A percentile compares a stretch with the other conserved stretches of the same genome.
Evolutionary conservation across 768 basidiomycete genomes (phyloP).

Genomic region (Auricularia auricula-judae): DNA sequence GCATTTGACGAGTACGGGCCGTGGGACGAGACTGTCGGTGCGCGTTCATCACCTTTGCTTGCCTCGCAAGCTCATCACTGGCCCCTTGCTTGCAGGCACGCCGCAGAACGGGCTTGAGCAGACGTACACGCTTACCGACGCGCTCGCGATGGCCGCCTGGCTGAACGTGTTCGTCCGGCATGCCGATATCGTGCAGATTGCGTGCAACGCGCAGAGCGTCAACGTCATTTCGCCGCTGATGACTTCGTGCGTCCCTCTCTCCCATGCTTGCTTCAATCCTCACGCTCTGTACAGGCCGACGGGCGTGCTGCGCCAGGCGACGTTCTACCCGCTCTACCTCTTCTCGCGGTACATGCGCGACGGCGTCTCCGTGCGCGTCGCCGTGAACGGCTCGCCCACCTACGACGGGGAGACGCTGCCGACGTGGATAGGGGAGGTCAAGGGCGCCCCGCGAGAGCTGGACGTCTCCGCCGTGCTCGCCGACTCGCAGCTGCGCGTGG

Average conservation of each 20-base stretch:
- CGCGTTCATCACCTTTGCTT: background rate
- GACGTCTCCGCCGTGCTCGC: conserved; percentile 39
- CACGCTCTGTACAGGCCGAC: too few species aligned
- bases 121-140: background rate
- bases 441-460: conserved; percentile 29
- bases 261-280: too few species aligned
- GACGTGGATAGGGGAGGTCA: conserved; percentile 35
- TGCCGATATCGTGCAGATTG: conserved; percentile 47
- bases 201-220: conserved; percentile 48
- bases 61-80: background rate
- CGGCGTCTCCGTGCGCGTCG: conserved; percentile 27
- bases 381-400: conserved; percentile 22
- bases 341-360: conserved; percentile 48
- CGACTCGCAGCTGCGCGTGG: conserved; percentile 30
- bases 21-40: background rate
- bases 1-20: background rate
- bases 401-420: conserved; percentile 42
- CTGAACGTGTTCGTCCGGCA: conserved; percentile 51
- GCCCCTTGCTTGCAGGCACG: background rate
- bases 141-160: conserved; percentile 42
- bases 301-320: conserved; percentile 24
- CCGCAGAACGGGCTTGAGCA: background rate
- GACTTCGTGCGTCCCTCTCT: background rate
- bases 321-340: conserved; percentile 39
- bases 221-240: conserved; percentile 37